Evolutionary conservation across 192 early-diverging fungal genomes (phyloP), one percentile per base, ranked within the genome.

Genomic region (Phlyctochytrium arcticum): DNA sequence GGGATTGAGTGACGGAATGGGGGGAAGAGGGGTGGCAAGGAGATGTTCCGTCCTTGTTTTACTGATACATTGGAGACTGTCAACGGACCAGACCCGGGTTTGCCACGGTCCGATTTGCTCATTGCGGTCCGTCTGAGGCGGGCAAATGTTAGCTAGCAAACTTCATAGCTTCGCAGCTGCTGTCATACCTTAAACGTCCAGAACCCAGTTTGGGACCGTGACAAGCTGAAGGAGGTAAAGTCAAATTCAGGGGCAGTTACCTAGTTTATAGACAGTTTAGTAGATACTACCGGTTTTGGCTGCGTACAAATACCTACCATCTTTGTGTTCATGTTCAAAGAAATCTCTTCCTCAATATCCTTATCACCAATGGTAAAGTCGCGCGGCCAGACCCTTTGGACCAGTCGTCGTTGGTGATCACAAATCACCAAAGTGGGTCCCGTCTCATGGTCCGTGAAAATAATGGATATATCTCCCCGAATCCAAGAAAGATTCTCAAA

Each of bases 401-500:
- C 71, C 0, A 72, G 54, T 23, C 63, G 62, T 12, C 68, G 68
- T 36, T 82, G 67, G 56, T 74, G 82, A 61, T 80, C 82, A 48
- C 65, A 61, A 36, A 76, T 59, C 12, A 80, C 79, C 3, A 79
- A 42, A 31, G 54, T 61, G 5, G 60, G 50, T 15, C 69, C 75
- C 67, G 17, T 35, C 12, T 57, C 55, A 19, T 68, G 48, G 34
- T 68, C 65, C n/a, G 49, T 62, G 47, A 83, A 79, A 17, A 84
- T 72, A 15, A 84, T 68, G 10, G 73, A 74, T 9, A 84, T 58
- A 53, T 84, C 70, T 24, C 80, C 80, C 4, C 79, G 59, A 39
- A 84, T 51, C 80, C 80, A 84, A 2, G 59, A 56, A 36, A 84
- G 48, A 27, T 67, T 60, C 44, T 82, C 82, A 57, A 78, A 82